Conservation (phyloP, 2,329 filamentous ascomycete species). For the Aspergillus sp. region DNA sequence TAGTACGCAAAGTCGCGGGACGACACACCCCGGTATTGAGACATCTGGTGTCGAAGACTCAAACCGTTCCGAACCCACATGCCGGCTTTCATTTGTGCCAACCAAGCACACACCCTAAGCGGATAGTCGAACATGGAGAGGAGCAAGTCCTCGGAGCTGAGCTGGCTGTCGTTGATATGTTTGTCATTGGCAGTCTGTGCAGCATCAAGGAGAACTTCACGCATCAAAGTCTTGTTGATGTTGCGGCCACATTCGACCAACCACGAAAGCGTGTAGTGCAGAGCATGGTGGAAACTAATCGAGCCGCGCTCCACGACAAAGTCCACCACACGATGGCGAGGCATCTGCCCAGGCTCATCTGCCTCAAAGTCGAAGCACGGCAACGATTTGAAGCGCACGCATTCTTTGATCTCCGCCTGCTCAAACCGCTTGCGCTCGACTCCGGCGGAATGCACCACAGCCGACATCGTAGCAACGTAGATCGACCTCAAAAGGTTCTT, state of each 20-base stretch:
- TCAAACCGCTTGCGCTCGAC: conserved; percentile 80
- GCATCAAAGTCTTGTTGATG: conserved; percentile 60
- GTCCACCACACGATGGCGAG: conserved; percentile 63
- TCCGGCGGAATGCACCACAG: conserved; percentile 83
- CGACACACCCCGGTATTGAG: conserved; percentile 80
- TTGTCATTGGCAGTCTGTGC: conserved; percentile 42
- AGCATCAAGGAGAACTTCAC: conserved; percentile 62
- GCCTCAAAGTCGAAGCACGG: conserved; percentile 71
- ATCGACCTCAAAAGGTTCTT: conserved; percentile 63
- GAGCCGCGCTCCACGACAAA: conserved; percentile 82
- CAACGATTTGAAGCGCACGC: conserved; percentile 71
- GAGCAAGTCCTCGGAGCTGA: conserved; percentile 65
- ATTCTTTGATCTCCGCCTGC: conserved; percentile 78
- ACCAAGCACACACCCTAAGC: conserved; percentile 85
- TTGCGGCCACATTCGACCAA: conserved; percentile 79
- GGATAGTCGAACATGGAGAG: conserved; percentile 89
- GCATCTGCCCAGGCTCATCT: conserved; percentile 33
- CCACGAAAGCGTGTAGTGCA: conserved; percentile 96
- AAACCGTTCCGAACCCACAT: conserved; percentile 99
- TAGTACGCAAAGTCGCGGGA: conserved; percentile 91
- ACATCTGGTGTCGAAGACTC: conserved; percentile 88
- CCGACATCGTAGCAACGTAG: conserved; percentile 61
- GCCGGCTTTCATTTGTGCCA: conserved; percentile 94
- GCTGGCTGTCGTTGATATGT: conserved; percentile 53
- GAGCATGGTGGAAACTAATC: conserved; percentile 93